Percentiles rank a stretch among this genome's conserved stretches.
Evolutionary conservation across 1,139 yeast species (phyloP).

Genomic region (Spathaspora sp.): DNA sequence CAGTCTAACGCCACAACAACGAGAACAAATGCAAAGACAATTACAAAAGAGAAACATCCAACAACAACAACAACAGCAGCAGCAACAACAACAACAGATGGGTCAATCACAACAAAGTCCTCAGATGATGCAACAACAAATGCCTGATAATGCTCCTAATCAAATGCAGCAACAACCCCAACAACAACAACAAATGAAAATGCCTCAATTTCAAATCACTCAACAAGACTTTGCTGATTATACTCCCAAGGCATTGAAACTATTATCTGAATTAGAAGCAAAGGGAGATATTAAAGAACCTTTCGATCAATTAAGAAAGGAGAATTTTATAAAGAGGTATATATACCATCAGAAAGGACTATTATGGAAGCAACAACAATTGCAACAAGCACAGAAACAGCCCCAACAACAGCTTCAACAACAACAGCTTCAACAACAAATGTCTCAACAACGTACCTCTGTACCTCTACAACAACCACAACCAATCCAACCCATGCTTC

Average conservation of each 20-base stretch:
- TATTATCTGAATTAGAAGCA: constrained; percentile 38
- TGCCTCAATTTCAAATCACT: constrained; percentile 39
- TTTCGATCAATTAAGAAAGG: constrained; percentile 32
- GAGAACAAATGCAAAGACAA: constrained; percentile 37
- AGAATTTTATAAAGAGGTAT: constrained; percentile 39
- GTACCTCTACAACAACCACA: constrained; percentile 9
- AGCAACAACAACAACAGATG: constrained; percentile 12
- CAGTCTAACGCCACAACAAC: constrained; percentile 36
- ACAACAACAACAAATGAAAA: constrained; percentile 8
- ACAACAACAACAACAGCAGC: constrained; percentile 17
- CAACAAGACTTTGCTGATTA: constrained; percentile 44
- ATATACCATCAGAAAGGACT: constrained; percentile 43
- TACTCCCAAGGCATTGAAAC: constrained; percentile 41
- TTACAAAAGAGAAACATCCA: constrained; percentile 25
- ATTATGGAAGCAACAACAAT: constrained; percentile 30
- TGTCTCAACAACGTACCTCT: constrained; percentile 7
- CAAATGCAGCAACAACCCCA: constrained; percentile 14
- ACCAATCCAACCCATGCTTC: constrained; percentile 7
- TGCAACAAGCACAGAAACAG: constrained; percentile 10
- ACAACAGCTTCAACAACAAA: constrained; percentile 19
- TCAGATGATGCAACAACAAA: constrained; percentile 15
- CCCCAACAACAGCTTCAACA: constrained; percentile 13
- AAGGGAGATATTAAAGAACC: constrained; percentile 36
- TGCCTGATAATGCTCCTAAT: constrained; percentile 16
- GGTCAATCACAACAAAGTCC: constrained; percentile 17